phyloP scores from a whole-genome alignment of 2,329 filamentous ascomycete genomes.

The Arthrobotrys sinensis region DNA sequence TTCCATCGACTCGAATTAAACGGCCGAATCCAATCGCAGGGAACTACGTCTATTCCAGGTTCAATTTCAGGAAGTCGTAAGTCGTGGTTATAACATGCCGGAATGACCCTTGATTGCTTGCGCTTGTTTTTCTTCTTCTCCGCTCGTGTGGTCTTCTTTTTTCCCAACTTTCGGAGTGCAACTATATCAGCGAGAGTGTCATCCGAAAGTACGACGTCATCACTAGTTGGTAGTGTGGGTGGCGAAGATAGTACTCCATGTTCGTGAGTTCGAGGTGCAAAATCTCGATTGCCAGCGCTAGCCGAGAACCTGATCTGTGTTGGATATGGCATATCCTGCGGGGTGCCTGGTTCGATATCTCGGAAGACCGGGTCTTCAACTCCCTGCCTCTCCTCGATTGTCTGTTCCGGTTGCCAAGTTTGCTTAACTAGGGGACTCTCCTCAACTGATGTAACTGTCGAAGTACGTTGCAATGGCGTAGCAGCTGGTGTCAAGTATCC shows the following conservation, averaged over 20 bases:
- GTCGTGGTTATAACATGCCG: slow-evolving; percentile 51
- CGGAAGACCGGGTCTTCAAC: not conserved
- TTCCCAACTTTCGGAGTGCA: not conserved
- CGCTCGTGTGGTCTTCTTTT: not conserved
- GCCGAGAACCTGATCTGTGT: slow-evolving; percentile 46
- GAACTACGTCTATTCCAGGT: slow-evolving; percentile 46
- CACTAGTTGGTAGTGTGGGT: not conserved
- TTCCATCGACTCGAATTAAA: slow-evolving; percentile 49
- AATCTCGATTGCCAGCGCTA: slow-evolving; percentile 26
- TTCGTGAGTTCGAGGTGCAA: not conserved
- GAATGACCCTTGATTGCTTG: slow-evolving; percentile 4
- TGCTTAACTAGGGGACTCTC: slow-evolving; percentile 20
- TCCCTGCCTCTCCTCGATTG: not conserved
- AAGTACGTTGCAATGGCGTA: slow-evolving; percentile 15
- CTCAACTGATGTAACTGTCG: slow-evolving; percentile 17
- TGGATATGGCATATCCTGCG: slow-evolving; percentile 42
- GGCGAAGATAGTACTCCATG: slow-evolving; percentile 20
- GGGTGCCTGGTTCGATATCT: not conserved
- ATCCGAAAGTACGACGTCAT: not conserved
- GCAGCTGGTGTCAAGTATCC: slow-evolving; percentile 27
- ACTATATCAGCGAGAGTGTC: not conserved
- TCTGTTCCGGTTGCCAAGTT: not conserved
- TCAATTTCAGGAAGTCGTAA: slow-evolving; percentile 20
- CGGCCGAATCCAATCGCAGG: slow-evolving; percentile 54
- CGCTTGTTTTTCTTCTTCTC: not conserved